Conservation (phyloP, 2,329 filamentous ascomycete genomes). For the Scytalidium sp. region DNA sequence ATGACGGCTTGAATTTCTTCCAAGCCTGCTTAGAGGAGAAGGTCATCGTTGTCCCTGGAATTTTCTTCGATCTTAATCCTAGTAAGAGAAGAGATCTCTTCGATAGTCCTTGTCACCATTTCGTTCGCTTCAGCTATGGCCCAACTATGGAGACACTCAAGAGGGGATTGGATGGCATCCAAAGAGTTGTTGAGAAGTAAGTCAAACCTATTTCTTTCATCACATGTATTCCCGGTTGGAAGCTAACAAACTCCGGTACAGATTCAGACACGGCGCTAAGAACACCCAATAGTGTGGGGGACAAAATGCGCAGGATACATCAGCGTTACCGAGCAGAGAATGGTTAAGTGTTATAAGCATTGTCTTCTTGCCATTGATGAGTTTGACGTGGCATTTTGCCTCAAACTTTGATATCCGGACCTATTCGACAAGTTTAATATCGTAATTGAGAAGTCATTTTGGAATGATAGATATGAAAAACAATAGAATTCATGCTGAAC, state of each 20-base stretch:
- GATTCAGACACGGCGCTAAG: background rate
- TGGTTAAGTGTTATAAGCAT: too few relatives aligned
- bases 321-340: too few relatives aligned
- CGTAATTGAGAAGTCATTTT: too few relatives aligned
- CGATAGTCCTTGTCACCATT: conserved; percentile 91
- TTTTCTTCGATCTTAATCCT: conserved; percentile 97
- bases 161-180: conserved; percentile 80
- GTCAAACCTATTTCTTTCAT: conserved; percentile 2
- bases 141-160: conserved; percentile 76
- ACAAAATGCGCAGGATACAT: too few relatives aligned
- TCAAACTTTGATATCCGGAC: too few relatives aligned
- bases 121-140: conserved; percentile 81
- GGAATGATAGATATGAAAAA: too few relatives aligned
- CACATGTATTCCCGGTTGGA: background rate
- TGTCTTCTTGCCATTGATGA: too few relatives aligned
- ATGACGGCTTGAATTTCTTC: conserved; percentile 96
- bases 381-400: too few relatives aligned
- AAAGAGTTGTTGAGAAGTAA: conserved; percentile 73
- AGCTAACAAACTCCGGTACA: background rate
- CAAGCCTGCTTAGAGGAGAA: conserved; percentile 89
- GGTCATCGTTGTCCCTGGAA: conserved; percentile 94
- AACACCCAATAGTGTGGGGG: background rate
- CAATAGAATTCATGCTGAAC: too few relatives aligned
- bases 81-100: conserved; percentile 86
- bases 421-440: too few relatives aligned